Evolutionary conservation across 768 basidiomycete species (phyloP).

Genomic region (Hortiboletus campestris): DNA sequence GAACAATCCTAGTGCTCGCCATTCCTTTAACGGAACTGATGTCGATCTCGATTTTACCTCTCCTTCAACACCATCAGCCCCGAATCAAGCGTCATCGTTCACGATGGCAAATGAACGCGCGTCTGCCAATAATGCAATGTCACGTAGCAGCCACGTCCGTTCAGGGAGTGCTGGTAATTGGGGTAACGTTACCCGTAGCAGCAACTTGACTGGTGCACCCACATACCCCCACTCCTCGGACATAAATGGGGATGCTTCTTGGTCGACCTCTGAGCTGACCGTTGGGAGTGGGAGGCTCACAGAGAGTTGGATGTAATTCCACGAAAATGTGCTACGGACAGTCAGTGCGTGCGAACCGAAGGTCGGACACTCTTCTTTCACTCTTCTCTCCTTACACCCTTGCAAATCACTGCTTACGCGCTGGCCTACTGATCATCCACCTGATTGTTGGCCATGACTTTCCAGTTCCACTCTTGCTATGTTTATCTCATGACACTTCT

Average conservation of each 20-base stretch:
- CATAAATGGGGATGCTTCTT: constrained; percentile 52
- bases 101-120: constrained; percentile 39
- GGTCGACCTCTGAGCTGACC: constrained; percentile 54
- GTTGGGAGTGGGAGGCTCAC: constrained; percentile 51
- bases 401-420: constrained; percentile 6
- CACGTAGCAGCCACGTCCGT: constrained; percentile 65
- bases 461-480: constrained; percentile 25
- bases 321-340: constrained; percentile 6
- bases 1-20: constrained; percentile 53
- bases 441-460: constrained; percentile 11
- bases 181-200: constrained; percentile 59
- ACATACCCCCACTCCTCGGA: constrained; percentile 57
- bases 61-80: constrained; percentile 52
- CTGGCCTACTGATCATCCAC: constrained; percentile 7
- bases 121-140: constrained; percentile 28
- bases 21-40: constrained; percentile 77
- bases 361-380: constrained; percentile 42
- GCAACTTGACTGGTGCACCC: constrained; percentile 46
- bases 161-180: constrained; percentile 82
- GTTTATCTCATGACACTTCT: constrained; percentile 34
- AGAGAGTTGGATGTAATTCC: constrained; percentile 46
- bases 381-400: constrained; percentile 5
- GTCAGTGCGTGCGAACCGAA: constrained; percentile 19
- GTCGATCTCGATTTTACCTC: constrained; percentile 56
- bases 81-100: constrained; percentile 42